Evolutionary conservation across 2,329 filamentous ascomycete species (phyloP).

Genomic region (Exophiala lecanii-corni): DNA sequence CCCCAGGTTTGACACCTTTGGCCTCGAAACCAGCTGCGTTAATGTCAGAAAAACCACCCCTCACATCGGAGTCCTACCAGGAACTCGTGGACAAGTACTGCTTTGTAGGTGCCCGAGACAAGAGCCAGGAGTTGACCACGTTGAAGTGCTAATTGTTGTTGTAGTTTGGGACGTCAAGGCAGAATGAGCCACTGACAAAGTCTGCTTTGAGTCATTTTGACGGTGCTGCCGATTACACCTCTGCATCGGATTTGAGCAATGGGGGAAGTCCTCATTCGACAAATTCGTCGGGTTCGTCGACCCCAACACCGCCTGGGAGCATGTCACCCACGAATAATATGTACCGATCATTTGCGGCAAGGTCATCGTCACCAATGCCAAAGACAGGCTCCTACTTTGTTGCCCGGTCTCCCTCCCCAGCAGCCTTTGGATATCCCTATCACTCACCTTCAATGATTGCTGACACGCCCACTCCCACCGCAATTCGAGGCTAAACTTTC

Average conservation of each 20-base stretch:
- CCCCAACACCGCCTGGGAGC: conserved; percentile 19
- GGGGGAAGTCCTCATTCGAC: conserved; percentile 23
- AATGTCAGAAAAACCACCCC: conserved; percentile 59
- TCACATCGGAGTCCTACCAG: conserved; percentile 87
- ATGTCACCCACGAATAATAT: conserved; percentile 10
- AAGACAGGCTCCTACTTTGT: conserved; percentile 36
- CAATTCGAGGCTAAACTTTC: conserved; percentile 31
- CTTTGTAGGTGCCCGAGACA: conserved; percentile 77
- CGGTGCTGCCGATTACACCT: conserved; percentile 34
- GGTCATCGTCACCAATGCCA: conserved; percentile 41
- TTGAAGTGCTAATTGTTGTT: conserved; percentile 28
- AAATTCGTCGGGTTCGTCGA: conserved; percentile 28
- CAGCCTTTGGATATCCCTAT: conserved; percentile 41
- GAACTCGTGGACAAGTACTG: conserved; percentile 99
- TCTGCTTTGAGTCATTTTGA: conserved; percentile 31
- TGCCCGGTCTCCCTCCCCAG: conserved; percentile 35
- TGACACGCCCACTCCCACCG: conserved; percentile 44
- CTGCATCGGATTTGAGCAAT: conserved; percentile 23
- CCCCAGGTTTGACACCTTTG: conserved; percentile 31
- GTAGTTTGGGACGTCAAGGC: conserved; percentile 49
- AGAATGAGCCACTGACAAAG: conserved; percentile 28
- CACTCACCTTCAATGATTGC: conserved; percentile 38
- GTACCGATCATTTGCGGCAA: conserved; percentile 11
- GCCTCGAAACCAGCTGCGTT: conserved; percentile 50
- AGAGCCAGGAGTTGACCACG: conserved; percentile 25